A percentile compares a stretch with the other conserved stretches of the same genome.
Conservation (phyloP, 2,329 filamentous ascomycete genomes). For the Sodiomyces alkalinus region DNA sequence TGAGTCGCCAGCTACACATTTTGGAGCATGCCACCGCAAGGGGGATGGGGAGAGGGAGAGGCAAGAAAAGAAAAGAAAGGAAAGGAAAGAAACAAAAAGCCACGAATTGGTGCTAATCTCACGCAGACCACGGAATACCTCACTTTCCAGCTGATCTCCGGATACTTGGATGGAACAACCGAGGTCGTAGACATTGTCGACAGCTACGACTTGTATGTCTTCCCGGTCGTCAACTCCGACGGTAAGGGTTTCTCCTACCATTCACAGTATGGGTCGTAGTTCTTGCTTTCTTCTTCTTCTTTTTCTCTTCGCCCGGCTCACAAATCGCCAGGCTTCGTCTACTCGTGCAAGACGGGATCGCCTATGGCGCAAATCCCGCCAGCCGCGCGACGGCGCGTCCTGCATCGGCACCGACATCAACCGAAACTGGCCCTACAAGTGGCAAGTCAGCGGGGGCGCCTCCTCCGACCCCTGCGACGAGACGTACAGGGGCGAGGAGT, state of each 20-base stretch:
- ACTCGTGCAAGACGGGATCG: constrained; percentile 30
- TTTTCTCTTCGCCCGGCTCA: not conserved
- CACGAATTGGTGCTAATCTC: no score
- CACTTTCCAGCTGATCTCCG: constrained; percentile 25
- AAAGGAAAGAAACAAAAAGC: no score
- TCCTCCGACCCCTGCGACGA: constrained; percentile 27
- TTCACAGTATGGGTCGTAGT: no score
- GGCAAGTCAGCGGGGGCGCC: constrained; percentile 25
- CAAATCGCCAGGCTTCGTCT: constrained; percentile 26
- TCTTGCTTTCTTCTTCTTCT: not conserved
- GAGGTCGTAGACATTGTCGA: no score
- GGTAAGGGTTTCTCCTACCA: constrained; percentile 13
- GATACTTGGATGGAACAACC: constrained; percentile 21
- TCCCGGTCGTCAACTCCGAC: constrained; percentile 33
- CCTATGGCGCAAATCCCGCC: constrained; percentile 38
- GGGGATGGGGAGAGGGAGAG: no score
- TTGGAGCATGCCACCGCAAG: no score
- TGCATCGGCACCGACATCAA: constrained; percentile 33
- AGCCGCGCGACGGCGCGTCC: constrained; percentile 15
- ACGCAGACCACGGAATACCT: constrained; percentile 25
- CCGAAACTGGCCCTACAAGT: constrained; percentile 32
- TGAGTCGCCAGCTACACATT: constrained; percentile 41
- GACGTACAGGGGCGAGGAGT: constrained; percentile 21
- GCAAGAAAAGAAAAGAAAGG: no score
- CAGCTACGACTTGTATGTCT: constrained; percentile 40